phyloP scores from a whole-genome alignment of 306 rosid species.

The peach (Prunus persica) region DNA sequence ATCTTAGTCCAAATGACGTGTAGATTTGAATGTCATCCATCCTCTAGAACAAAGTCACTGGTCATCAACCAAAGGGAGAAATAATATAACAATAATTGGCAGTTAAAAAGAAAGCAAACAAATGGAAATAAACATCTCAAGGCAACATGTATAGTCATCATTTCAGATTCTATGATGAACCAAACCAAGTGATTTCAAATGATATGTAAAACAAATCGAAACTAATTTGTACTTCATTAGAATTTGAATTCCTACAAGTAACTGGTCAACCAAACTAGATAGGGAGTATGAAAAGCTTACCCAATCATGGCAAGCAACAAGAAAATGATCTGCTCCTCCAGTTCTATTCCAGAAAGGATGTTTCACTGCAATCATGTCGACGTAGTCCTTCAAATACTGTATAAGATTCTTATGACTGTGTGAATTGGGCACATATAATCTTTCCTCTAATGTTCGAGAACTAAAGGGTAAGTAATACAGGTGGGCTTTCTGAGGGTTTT shows the following conservation, averaged over 20 bases:
- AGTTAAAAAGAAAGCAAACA: too few species aligned
- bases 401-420: constrained; percentile 64
- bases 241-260: neutral
- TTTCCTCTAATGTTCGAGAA: constrained; percentile 69
- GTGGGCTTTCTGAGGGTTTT: constrained; percentile 67
- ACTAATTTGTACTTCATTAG: neutral
- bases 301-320: constrained; percentile 99
- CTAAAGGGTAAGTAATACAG: constrained; percentile 95
- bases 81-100: too few species aligned
- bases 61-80: too few species aligned
- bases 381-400: constrained; percentile 55
- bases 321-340: constrained; percentile 87
- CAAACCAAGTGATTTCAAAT: too few species aligned
- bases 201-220: too few species aligned
- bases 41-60: too few species aligned
- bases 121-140: too few species aligned
- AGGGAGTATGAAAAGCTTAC: constrained; percentile 44
- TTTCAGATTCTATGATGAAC: too few species aligned
- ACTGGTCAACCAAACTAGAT: neutral
- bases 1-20: too few species aligned
- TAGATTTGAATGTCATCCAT: neutral
- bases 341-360: constrained; percentile 92
- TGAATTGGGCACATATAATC: constrained; percentile 63
- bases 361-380: constrained; percentile 53
- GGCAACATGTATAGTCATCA: too few species aligned